Conservation (phyloP, 768 basidiomycete genomes). For the Gymnopilus junonius region DNA sequence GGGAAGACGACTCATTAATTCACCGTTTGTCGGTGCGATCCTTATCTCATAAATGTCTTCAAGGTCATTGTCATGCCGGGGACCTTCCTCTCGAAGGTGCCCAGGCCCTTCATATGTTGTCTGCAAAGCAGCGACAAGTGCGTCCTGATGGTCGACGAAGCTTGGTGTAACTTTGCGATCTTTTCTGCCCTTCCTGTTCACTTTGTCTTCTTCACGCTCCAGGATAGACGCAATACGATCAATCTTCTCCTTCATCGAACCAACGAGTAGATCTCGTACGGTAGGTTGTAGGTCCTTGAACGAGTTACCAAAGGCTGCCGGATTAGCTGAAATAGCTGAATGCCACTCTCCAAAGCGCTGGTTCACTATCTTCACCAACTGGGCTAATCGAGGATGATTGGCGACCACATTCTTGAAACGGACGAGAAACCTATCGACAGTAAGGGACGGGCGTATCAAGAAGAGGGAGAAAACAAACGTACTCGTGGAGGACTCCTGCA, state of each 20-base stretch:
- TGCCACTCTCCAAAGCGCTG: slow-evolving; percentile 56
- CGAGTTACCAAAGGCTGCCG: slow-evolving; percentile 50
- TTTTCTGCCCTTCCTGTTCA: slow-evolving; percentile 23
- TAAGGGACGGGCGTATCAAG: slow-evolving; percentile 21
- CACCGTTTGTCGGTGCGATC: slow-evolving; percentile 73
- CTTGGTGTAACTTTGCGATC: not conserved
- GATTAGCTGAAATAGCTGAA: slow-evolving; percentile 36
- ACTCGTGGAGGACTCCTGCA: slow-evolving; percentile 56
- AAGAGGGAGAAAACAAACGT: slow-evolving; percentile 17
- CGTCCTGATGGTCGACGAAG: slow-evolving; percentile 30
- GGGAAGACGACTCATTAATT: slow-evolving; percentile 50
- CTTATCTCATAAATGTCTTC: slow-evolving; percentile 59
- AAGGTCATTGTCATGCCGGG: slow-evolving; percentile 73
- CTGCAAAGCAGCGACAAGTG: slow-evolving; percentile 38
- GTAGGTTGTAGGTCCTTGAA: slow-evolving; percentile 30
- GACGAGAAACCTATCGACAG: slow-evolving; percentile 46
- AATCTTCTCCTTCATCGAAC: slow-evolving; percentile 38
- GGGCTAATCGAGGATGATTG: slow-evolving; percentile 46
- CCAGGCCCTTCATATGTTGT: slow-evolving; percentile 62
- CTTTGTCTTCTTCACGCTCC: slow-evolving; percentile 49
- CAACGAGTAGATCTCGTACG: slow-evolving; percentile 42
- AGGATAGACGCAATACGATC: slow-evolving; percentile 48
- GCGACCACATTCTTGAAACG: slow-evolving; percentile 62
- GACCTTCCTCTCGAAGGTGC: slow-evolving; percentile 46
- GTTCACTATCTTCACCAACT: slow-evolving; percentile 45